These are phyloP conservation scores for Kodamaea laetipori DNA, from an alignment of 805 yeast species.

Conservation along the genomic window DNA sequence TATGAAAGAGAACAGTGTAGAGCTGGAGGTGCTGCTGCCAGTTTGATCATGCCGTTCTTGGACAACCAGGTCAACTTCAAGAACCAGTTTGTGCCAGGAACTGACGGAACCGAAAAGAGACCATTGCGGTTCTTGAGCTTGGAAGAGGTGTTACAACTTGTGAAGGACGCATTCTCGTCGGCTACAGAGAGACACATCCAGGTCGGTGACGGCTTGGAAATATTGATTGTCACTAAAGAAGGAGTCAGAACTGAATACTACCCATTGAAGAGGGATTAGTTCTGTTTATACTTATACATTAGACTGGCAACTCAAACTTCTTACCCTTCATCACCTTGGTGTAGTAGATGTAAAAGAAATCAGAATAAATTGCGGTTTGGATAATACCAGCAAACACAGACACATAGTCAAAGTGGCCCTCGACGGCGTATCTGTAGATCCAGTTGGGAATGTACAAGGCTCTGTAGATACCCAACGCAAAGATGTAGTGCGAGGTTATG, in stretches of 20 bases:
- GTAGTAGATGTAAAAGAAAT: conserved; percentile 93
- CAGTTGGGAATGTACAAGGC: conserved; percentile 92
- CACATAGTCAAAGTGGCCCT: conserved; percentile 65
- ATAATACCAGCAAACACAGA: conserved; percentile 77
- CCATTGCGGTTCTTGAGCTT: conserved; percentile 64
- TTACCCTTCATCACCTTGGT: conserved; percentile 72
- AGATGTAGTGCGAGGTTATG: conserved; percentile 88
- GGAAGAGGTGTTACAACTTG: conserved; percentile 85
- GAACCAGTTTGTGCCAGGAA: conserved; percentile 79
- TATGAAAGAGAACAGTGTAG: conserved; percentile 97
- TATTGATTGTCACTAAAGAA: conserved; percentile 87
- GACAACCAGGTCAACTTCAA: conserved; percentile 97
- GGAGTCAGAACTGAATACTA: conserved; percentile 83
- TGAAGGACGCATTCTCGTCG: conserved; percentile 90
- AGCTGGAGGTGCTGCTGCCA: conserved; percentile 97
- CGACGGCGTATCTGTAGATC: conserved; percentile 79
- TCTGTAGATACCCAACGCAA: conserved; percentile 89
- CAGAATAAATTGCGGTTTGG: conserved; percentile 89
- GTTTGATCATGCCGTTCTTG: conserved; percentile 93
- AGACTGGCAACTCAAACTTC: conserved; percentile 71
- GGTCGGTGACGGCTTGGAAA: conserved; percentile 95
- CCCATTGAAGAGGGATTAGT: conserved; percentile 84
- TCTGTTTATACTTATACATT: conserved; percentile 9
- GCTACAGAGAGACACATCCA: conserved; percentile 98
- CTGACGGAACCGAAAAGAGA: conserved; percentile 66